These are phyloP conservation scores for Aspergillus ibericus DNA, from an alignment of 2,329 filamentous ascomycete species.

Conservation along the genomic window DNA sequence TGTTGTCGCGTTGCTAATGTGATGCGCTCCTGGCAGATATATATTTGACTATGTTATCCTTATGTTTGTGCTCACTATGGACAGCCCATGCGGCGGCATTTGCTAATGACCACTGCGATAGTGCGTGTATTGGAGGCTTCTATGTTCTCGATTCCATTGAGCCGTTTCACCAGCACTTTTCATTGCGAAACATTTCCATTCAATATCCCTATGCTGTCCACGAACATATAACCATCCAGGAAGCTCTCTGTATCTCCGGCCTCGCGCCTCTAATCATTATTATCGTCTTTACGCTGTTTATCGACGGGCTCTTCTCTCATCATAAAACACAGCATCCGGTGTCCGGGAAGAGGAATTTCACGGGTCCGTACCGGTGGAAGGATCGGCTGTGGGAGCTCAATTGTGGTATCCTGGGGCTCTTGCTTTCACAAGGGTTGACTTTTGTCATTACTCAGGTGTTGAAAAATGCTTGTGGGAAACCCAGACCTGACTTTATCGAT, in stretches of 20 bases:
- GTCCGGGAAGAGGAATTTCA: conserved; percentile 41
- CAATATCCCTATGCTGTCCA: conserved; percentile 59
- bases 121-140: conserved; percentile 54
- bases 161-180: conserved; percentile 60
- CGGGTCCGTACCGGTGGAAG: conserved; percentile 53
- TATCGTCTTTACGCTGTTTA: conserved; percentile 55
- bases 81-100: not conserved
- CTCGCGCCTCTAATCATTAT: conserved; percentile 54
- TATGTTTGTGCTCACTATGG: conserved; percentile 44
- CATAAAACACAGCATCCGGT: conserved; percentile 36
- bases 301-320: conserved; percentile 61
- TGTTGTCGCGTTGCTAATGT: not conserved
- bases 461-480: conserved; percentile 62
- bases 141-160: conserved; percentile 54
- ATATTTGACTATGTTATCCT: conserved; percentile 61
- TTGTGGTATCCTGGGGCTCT: conserved; percentile 58
- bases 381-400: conserved; percentile 64
- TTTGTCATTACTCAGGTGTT: conserved; percentile 59
- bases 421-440: conserved; percentile 54
- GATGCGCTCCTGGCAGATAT: conserved; percentile 43
- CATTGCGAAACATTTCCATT: conserved; percentile 56
- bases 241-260: conserved; percentile 52
- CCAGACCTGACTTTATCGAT: conserved; percentile 59
- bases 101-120: conserved; percentile 29
- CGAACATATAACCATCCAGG: conserved; percentile 54